These are phyloP conservation scores for Blastomyces gilchristii DNA, from an alignment of 2,329 filamentous ascomycete genomes.

Conservation along the genomic window DNA sequence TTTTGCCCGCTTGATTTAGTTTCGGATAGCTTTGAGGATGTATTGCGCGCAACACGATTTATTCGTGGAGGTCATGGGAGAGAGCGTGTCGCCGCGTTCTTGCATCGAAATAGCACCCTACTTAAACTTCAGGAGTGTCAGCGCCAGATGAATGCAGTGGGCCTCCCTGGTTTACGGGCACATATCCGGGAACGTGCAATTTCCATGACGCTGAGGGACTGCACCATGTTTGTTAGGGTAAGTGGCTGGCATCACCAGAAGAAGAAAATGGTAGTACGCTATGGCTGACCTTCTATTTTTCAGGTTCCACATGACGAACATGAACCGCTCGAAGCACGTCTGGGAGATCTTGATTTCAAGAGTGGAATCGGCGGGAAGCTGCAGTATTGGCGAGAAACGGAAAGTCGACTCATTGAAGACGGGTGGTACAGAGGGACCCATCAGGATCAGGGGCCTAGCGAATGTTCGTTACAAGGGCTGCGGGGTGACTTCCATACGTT, in stretches of 20 bases:
- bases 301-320: constrained; percentile 29
- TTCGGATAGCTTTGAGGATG: constrained; percentile 37
- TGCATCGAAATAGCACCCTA: constrained; percentile 28
- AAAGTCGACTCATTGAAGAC: constrained; percentile 51
- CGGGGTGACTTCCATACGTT: background rate
- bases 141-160: constrained; percentile 26
- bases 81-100: constrained; percentile 24
- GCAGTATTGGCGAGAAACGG: constrained; percentile 56
- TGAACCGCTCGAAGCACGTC: constrained; percentile 37
- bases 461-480: constrained; percentile 25
- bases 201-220: constrained; percentile 74
- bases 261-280: background rate
- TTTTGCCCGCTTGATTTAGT: constrained; percentile 59
- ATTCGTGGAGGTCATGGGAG: constrained; percentile 26
- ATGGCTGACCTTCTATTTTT: background rate
- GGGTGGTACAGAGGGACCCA: constrained; percentile 54
- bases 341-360: constrained; percentile 73
- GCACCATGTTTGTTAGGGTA: constrained; percentile 62
- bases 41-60: constrained; percentile 33
- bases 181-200: constrained; percentile 45
- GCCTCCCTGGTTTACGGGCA: constrained; percentile 28
- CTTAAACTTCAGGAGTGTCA: constrained; percentile 29
- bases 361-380: constrained; percentile 53
- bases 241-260: constrained; percentile 9
- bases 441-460: constrained; percentile 20